These are phyloP conservation scores for Myriosclerotinia curreyana DNA, from an alignment of 2,329 filamentous ascomycete species.

Conservation along the genomic window DNA sequence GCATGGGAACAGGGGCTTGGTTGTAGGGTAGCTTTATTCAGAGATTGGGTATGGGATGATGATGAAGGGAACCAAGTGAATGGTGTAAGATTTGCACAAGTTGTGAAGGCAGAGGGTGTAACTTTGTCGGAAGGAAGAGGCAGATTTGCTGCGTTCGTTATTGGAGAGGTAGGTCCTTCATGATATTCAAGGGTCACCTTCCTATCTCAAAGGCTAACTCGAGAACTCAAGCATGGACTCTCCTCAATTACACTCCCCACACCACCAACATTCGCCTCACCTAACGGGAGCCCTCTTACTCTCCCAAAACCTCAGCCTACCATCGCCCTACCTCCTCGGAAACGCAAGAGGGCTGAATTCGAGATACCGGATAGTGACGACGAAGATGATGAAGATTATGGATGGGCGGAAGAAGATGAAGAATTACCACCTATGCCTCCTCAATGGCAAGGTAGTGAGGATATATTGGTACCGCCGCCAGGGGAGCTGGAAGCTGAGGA, in stretches of 20 bases:
- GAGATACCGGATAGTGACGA: conserved; percentile 61
- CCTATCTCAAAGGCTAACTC: conserved; percentile 19
- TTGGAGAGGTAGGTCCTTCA: conserved; percentile 30
- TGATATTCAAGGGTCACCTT: conserved; percentile 1
- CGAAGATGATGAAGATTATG: conserved; percentile 64
- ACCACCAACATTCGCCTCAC: conserved; percentile 6
- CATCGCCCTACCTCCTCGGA: conserved; percentile 44
- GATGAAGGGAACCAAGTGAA: conserved; percentile 46
- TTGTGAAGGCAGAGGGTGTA: conserved; percentile 62
- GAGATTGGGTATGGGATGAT: conserved; percentile 64
- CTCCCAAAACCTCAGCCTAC: conserved; percentile 20
- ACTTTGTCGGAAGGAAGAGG: conserved; percentile 31
- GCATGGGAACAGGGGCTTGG: conserved; percentile 79
- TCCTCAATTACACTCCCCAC: conserved; percentile 22
- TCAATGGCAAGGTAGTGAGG: conserved; percentile 66
- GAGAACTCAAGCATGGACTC: conserved; percentile 23
- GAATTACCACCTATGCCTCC: conserved; percentile 55
- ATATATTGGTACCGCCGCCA: conserved; percentile 48
- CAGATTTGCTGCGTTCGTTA: conserved; percentile 32
- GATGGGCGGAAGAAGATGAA: conserved; percentile 67
- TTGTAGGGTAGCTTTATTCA: conserved; percentile 72
- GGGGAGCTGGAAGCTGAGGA: conserved; percentile 28
- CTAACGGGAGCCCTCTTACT: background rate
- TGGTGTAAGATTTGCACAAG: conserved; percentile 58
- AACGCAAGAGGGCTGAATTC: conserved; percentile 62